These are phyloP conservation scores for Apiosordaria backusii DNA, from an alignment of 495 filamentous ascomycete genomes.

Conservation along the genomic window DNA sequence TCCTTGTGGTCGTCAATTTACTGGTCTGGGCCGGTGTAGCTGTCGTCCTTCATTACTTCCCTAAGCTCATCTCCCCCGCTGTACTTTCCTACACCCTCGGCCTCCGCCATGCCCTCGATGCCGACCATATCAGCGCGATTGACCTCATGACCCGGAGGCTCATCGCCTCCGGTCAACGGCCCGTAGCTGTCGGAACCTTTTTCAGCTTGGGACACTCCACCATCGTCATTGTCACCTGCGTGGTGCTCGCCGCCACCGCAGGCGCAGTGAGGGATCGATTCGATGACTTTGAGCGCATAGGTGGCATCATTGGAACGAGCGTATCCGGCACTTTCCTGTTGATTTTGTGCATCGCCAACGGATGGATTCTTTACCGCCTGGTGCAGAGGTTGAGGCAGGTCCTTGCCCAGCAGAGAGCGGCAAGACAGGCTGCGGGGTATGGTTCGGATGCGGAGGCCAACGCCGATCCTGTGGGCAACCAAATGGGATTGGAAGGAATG, in stretches of 20 bases:
- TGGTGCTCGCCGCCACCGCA: slow-evolving; percentile 86
- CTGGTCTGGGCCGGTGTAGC: slow-evolving; percentile 70
- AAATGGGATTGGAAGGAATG: slow-evolving; percentile 69
- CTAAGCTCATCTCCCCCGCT: slow-evolving; percentile 68
- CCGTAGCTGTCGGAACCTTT: slow-evolving; percentile 93
- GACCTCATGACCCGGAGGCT: slow-evolving; percentile 92
- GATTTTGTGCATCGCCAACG: slow-evolving; percentile 76
- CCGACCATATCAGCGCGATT: slow-evolving; percentile 95
- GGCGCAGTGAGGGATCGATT: slow-evolving; percentile 77
- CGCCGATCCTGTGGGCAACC: slow-evolving; percentile 46
- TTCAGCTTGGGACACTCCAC: slow-evolving; percentile 94
- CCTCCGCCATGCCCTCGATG: slow-evolving; percentile 89
- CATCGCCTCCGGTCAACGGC: slow-evolving; percentile 79
- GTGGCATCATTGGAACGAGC: slow-evolving; percentile 80
- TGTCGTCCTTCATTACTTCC: slow-evolving; percentile 57
- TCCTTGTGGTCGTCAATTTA: slow-evolving; percentile 63
- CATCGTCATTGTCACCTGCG: slow-evolving; percentile 85
- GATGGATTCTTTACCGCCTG: slow-evolving; percentile 77
- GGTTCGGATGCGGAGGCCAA: slow-evolving; percentile 25
- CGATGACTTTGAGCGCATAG: slow-evolving; percentile 73
- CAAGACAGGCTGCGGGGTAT: slow-evolving; percentile 15
- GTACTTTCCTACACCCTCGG: slow-evolving; percentile 84
- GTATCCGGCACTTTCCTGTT: slow-evolving; percentile 81
- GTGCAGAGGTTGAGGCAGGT: slow-evolving; percentile 62
- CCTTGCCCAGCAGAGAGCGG: slow-evolving; percentile 39